phyloP scores from a whole-genome alignment of 2,329 filamentous ascomycete genomes.

The Talaromyces sp. region DNA sequence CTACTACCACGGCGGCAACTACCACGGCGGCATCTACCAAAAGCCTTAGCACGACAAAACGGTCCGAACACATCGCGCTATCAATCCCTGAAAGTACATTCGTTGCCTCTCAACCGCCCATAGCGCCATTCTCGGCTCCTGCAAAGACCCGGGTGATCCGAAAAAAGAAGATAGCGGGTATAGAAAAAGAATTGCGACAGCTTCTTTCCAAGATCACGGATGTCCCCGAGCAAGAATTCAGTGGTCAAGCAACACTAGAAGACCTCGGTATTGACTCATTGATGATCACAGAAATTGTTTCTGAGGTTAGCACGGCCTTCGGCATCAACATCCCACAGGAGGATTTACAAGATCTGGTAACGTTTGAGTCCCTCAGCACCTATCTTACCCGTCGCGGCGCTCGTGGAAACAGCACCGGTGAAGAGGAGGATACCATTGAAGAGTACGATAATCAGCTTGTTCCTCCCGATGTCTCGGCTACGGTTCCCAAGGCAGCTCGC shows the following conservation, averaged over 20 bases:
- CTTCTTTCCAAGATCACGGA: background rate
- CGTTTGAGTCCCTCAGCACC: background rate
- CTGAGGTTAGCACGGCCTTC: background rate
- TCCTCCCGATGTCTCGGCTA: background rate
- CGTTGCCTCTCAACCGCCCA: background rate
- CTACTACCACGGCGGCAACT: constrained; percentile 19
- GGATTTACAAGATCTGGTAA: background rate
- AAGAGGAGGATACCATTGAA: background rate
- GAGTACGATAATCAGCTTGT: background rate
- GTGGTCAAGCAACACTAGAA: constrained; percentile 11
- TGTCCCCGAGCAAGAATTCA: background rate
- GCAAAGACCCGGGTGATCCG: background rate
- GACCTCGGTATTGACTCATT: constrained; percentile 35
- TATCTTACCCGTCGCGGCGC: background rate
- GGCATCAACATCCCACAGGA: background rate
- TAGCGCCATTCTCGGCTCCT: background rate
- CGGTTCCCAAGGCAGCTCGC: background rate
- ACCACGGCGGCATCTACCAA: constrained; percentile 19
- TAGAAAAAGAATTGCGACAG: background rate
- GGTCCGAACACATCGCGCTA: background rate
- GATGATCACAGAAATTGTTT: constrained; percentile 19
- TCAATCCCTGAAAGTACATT: background rate
- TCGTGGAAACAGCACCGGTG: background rate
- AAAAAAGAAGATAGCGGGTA: background rate
- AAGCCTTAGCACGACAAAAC: constrained; percentile 6